Evolutionary conservation across 495 filamentous ascomycete genomes (phyloP).

Genomic region (Umbilicaria muhlenbergii): DNA sequence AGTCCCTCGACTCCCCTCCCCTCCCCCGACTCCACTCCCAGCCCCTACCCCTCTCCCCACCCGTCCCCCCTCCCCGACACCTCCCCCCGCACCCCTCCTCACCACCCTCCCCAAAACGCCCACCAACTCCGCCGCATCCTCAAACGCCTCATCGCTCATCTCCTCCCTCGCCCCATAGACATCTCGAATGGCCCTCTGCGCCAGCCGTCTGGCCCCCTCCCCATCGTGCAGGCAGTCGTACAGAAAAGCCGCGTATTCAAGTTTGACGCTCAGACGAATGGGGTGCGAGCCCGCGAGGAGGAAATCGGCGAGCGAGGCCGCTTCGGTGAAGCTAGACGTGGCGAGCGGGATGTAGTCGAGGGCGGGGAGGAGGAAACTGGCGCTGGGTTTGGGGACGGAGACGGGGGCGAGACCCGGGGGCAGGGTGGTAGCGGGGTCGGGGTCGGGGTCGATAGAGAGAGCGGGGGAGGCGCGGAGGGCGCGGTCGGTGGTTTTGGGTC

Average conservation of each 20-base stretch:
- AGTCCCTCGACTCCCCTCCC: slow-evolving; percentile 2
- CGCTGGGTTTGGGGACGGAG: slow-evolving; percentile 34
- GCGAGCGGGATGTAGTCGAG: slow-evolving; percentile 74
- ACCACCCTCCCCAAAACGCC: slow-evolving; percentile 62
- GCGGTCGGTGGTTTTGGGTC: slow-evolving; percentile 6
- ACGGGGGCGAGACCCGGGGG: slow-evolving; percentile 30
- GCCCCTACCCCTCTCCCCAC: slow-evolving; percentile 4
- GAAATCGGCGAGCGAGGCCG: slow-evolving; percentile 52
- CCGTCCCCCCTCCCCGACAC: not conserved
- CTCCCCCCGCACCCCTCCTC: slow-evolving; percentile 39
- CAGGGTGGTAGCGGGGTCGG: slow-evolving; percentile 12
- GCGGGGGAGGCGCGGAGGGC: slow-evolving; percentile 23
- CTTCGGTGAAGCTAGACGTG: slow-evolving; percentile 65
- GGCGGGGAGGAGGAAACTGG: slow-evolving; percentile 59
- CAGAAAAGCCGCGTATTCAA: slow-evolving; percentile 87
- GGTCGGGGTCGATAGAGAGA: slow-evolving; percentile 21
- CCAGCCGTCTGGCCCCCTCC: slow-evolving; percentile 54
- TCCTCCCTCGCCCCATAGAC: slow-evolving; percentile 82
- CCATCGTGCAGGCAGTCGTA: slow-evolving; percentile 85
- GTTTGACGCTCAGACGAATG: slow-evolving; percentile 74
- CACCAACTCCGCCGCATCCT: slow-evolving; percentile 62
- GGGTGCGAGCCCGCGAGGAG: slow-evolving; percentile 79
- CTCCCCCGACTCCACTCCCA: not conserved
- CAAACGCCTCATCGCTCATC: slow-evolving; percentile 82
- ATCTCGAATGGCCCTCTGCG: slow-evolving; percentile 70